A percentile compares a stretch with the other conserved stretches of the same genome.
These are phyloP conservation scores for Kappamyces sp. DNA, from an alignment of 192 early-diverging fungal genomes.

Conservation along the genomic window DNA sequence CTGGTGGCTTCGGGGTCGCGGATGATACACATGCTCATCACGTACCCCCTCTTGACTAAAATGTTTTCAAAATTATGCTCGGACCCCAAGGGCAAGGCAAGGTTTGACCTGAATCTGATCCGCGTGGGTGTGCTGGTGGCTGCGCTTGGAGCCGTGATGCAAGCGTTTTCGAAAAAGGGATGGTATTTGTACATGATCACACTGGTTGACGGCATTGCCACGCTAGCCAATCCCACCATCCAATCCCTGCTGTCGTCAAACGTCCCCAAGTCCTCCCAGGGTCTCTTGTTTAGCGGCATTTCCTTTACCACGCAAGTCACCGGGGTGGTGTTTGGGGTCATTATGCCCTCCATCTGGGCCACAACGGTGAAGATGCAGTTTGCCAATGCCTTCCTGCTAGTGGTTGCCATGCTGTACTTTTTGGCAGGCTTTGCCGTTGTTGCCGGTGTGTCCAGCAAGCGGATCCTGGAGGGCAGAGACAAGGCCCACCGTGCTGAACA, in stretches of 20 bases:
- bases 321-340: conserved; percentile 13
- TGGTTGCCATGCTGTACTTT: not conserved
- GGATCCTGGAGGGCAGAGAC: no score
- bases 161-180: conserved; percentile 1
- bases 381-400: conserved; percentile 4
- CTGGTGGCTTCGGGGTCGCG: conserved; percentile 22
- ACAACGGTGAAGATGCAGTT: conserved; percentile 9
- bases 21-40: conserved; percentile 30
- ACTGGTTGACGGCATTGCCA: conserved; percentile 28
- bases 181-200: conserved; percentile 23
- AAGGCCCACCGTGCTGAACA: no score
- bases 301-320: conserved; percentile 20
- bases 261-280: conserved; percentile 22
- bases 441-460: no score
- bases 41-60: conserved; percentile 17
- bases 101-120: conserved; percentile 10
- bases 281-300: conserved; percentile 25
- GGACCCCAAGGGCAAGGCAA: not conserved
- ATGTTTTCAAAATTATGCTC: not conserved
- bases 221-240: conserved; percentile 28
- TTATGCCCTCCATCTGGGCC: conserved; percentile 27
- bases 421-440: not conserved
- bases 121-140: conserved; percentile 1
- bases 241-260: conserved; percentile 31
- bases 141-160: not conserved